Evolutionary conservation across 1,284 basidiomycete species (phyloP).

Genomic region (Amylostereum areolatum): DNA sequence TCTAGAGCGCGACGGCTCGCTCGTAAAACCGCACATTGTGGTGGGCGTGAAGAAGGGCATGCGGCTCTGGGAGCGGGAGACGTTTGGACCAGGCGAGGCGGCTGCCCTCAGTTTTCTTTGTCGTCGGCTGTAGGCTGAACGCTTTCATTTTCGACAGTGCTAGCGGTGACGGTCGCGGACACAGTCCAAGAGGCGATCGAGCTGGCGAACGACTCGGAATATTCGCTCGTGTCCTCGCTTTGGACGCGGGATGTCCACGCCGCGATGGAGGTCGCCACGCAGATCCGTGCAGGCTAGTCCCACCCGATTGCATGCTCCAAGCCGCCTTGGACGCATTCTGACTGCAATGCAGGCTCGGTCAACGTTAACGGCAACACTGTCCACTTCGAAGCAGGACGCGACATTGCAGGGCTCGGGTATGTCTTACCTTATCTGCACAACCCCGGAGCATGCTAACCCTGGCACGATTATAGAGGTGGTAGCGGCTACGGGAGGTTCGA

Average conservation of each 20-base stretch:
- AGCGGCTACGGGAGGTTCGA: not conserved
- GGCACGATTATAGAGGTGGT: not conserved
- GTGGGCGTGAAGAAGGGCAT: constrained; percentile 42
- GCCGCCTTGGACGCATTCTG: not conserved
- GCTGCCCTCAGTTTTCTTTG: constrained; percentile 7
- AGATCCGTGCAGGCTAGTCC: constrained; percentile 39
- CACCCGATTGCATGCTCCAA: not conserved
- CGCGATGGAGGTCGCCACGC: constrained; percentile 42
- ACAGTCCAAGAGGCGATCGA: constrained; percentile 48
- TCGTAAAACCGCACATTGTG: constrained; percentile 53
- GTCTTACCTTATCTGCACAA: too few species aligned
- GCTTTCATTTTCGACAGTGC: constrained; percentile 27
- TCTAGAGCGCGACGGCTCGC: constrained; percentile 29
- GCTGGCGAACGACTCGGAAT: constrained; percentile 49
- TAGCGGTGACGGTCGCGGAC: constrained; percentile 40
- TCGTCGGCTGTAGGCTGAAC: constrained; percentile 7
- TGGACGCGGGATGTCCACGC: constrained; percentile 47
- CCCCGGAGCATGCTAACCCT: too few species aligned
- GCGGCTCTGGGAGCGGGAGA: constrained; percentile 48
- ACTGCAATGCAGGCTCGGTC: not conserved
- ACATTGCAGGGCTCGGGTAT: not conserved
- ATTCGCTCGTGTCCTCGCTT: constrained; percentile 45
- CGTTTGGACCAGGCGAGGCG: constrained; percentile 50
- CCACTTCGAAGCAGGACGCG: not conserved
- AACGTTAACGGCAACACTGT: not conserved